Evolutionary conservation across 2,329 filamentous ascomycete genomes (phyloP), one percentile per base, ranked within the genome.

Genomic region (Colletotrichum endophyticum): DNA sequence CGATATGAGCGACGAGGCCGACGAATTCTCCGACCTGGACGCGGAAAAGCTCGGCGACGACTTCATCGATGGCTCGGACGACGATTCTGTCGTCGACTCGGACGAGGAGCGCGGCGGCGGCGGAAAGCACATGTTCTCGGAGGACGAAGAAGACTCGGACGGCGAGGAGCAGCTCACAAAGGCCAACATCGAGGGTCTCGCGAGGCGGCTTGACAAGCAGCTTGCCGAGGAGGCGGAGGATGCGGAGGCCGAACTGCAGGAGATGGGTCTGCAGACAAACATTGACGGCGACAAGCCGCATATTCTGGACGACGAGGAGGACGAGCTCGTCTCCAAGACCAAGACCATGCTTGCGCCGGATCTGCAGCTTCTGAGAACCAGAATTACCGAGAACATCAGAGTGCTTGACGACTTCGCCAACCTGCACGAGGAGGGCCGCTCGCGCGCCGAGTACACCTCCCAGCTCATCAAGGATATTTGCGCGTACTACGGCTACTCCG

Each of bases 401-500:
- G 94, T 99, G 36, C 89, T 99, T 49, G 95, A 96, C 80, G 95
- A 98, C 84, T 96, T 99, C 84, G 89, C 94, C 77, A 95, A 95
- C 66, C 88, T 98, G 15, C 92, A 93, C 28, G 95, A 98, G 84
- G 91, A 94, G 53, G 94, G 93, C 34, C 92, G 95, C 80, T 98
- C 95, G 73, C 92, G 97, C 80, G 92, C 94, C 68, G 97, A 99
- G 83, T 99, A 99, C 85, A 95, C 95, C 16, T 89, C 92, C 27
- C 95, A 98, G 84, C 89, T 99, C 72, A 86, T 99, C 77, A 95
- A 95, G 86, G 97, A 99, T 82, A 95, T 99, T 75, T 98, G 96
- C 87, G 92, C 94, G 72, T 99, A 99, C 89, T 99, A 99, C 84
- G 96, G 96, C 76, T 99, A 99, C 88, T 98, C 95, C 5, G 92